Evolutionary conservation across 1,284 basidiomycete genomes (phyloP).

Genomic region (Cerioporus squamosus): DNA sequence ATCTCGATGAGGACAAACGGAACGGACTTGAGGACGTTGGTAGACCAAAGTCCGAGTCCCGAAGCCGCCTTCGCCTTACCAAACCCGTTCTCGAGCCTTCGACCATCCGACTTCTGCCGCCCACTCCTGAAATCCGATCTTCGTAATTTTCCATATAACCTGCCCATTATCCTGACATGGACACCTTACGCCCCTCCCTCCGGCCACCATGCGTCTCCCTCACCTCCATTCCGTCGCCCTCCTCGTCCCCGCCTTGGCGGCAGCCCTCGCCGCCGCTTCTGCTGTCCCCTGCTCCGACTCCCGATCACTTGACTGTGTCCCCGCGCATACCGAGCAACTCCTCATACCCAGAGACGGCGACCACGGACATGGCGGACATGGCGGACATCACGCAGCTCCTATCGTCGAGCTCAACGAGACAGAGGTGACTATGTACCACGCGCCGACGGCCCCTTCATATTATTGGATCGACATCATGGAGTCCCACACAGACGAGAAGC

Average conservation of each 20-base stretch:
- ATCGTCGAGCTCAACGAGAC: constrained; percentile 73
- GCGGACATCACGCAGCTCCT: constrained; percentile 50
- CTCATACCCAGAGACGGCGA: constrained; percentile 29
- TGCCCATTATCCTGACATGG: neutral
- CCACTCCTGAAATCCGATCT: constrained; percentile 9
- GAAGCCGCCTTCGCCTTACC: constrained; percentile 16
- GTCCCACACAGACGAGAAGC: constrained; percentile 43
- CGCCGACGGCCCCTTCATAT: constrained; percentile 76
- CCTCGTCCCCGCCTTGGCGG: constrained; percentile 36
- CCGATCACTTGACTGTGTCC: constrained; percentile 16
- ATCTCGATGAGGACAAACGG: constrained; percentile 13
- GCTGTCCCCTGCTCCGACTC: constrained; percentile 17
- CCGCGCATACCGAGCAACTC: constrained; percentile 18
- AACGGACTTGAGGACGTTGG: constrained; percentile 9
- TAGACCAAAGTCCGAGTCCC: constrained; percentile 3
- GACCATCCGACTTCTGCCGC: constrained; percentile 29
- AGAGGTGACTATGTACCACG: constrained; percentile 62
- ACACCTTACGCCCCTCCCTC: constrained; percentile 21
- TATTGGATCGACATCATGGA: constrained; percentile 76
- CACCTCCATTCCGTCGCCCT: constrained; percentile 34
- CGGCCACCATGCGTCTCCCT: constrained; percentile 35
- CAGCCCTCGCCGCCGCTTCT: constrained; percentile 28
- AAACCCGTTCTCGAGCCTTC: constrained; percentile 27
- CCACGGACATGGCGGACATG: constrained; percentile 39
- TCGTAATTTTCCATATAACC: constrained; percentile 18